These are phyloP conservation scores for Mrakia gelida DNA, from an alignment of 768 basidiomycete genomes.

Conservation along the genomic window DNA sequence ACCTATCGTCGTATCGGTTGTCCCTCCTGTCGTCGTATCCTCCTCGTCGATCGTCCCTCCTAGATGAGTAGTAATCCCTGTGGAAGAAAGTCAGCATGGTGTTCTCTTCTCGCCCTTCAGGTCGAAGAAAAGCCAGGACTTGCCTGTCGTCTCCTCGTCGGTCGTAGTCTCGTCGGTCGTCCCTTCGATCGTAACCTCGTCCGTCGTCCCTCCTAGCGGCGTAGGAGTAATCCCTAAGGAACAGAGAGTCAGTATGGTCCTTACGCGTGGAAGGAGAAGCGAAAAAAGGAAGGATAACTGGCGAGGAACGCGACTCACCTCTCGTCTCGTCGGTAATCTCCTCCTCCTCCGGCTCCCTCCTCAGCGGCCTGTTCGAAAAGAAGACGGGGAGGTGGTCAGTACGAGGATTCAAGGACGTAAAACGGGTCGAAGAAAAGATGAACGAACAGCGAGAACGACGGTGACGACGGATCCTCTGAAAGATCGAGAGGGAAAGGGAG, in stretches of 20 bases:
- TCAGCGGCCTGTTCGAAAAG: neutral
- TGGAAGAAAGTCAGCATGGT: slow-evolving; percentile 7
- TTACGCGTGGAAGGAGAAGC: slow-evolving; percentile 17
- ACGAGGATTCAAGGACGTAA: neutral
- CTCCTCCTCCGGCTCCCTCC: slow-evolving; percentile 3
- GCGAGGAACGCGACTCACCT: slow-evolving; percentile 9
- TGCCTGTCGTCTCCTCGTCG: slow-evolving; percentile 29
- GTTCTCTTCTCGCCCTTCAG: neutral
- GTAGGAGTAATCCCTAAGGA: slow-evolving; percentile 15
- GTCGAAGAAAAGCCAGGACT: neutral
- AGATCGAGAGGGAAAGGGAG: slow-evolving; percentile 38
- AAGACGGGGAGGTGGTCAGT: slow-evolving; percentile 38
- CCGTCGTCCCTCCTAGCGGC: slow-evolving; percentile 50
- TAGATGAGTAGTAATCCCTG: slow-evolving; percentile 20
- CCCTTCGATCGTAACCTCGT: slow-evolving; percentile 40
- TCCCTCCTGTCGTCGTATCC: slow-evolving; percentile 31
- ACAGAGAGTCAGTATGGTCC: neutral
- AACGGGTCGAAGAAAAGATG: slow-evolving; percentile 20
- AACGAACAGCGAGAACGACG: slow-evolving; percentile 36
- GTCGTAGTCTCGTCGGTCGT: slow-evolving; percentile 44
- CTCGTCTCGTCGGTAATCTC: slow-evolving; percentile 27
- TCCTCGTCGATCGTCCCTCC: slow-evolving; percentile 13
- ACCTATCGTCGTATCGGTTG: slow-evolving; percentile 25
- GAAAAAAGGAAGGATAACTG: slow-evolving; percentile 44
- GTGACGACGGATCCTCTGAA: slow-evolving; percentile 44